Base-by-base conservation (phyloP, 768 basidiomycete species). In the Coprinopsis sp. region DNA sequence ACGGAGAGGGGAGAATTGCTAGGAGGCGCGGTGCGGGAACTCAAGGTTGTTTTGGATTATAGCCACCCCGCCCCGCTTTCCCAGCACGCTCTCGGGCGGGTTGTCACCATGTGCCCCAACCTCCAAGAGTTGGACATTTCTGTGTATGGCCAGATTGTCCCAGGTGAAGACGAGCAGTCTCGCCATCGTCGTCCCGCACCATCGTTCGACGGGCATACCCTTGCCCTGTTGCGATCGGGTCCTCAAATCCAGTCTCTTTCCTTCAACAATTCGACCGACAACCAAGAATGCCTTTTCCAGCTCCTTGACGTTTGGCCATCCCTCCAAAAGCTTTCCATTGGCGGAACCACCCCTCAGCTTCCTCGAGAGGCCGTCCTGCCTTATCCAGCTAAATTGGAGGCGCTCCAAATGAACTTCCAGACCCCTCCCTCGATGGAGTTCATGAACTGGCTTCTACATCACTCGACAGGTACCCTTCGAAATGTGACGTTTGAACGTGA, bases 241-340 rank as follows among this genome's bases (percentile, higher is more conserved):
- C 79, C 84, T 1, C 58, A 51, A 36, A 76, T 79, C 51, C 66
- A 72, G 24, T 63, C 70, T 4, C 69, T 88, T 4, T 73, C 75
- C 45, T 81, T 88, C 56, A 76, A 73, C 58, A 87, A 88, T 58
- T 87, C 82, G 83, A 81, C 85, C 10, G 76, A 81, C 51, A 79
- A 83, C 57, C 63, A 71, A 40, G 63, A 76, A 31, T 66, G 74
- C 13, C 64, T 87, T 42, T 64, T 71, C 37, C 81, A 84, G 60
- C 73, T 88, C 31, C 76, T 87, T 51, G 72, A 76, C 42, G 65
- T 81, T 46, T 87, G 81, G 77, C 73, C 82, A 2, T 67, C 72
- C 13, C 64, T 88, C 46, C 66, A 65, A 44, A 72, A 74, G 18
- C 74, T 88, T 27, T 68, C 73, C 41, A 70, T 84, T 33, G 73